Base-by-base conservation (phyloP, 345 rosid species). In the Orychophragmus violaceus region DNA sequence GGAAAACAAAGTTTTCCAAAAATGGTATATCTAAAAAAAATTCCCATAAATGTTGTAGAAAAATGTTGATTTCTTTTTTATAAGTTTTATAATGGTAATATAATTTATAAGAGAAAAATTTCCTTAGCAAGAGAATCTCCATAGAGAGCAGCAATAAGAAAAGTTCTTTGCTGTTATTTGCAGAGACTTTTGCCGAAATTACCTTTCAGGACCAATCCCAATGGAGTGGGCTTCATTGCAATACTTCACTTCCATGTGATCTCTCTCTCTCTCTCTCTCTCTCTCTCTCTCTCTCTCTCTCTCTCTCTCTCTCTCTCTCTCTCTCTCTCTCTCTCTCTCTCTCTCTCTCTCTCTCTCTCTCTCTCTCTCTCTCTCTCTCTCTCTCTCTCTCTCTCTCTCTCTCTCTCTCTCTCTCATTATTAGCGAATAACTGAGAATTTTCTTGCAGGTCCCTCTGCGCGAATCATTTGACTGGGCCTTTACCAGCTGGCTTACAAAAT, bases 401-500 rank as follows among this genome's bases (percentile, higher is more conserved):
- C 37, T 33, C 37, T 33, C 37, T 33, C 37, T 33, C 37, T 33
- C 3, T 33, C 3, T 33, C 37, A 39, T 33, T 17, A 17, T 33
- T 27, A 12, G 17, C 2, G 5, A 59, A 1, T 57, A 48, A 14
- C 17, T 54, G 17, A 13, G 32, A 0, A 1, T 17, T 33, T 21
- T 18, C 3, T 50, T 1, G 72, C 80, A 84, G 86, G 53, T 60
- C 71, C 36, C 11, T 84, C 41, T 54, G 70, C 24, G 89, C 56
- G 24, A 80, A 84, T 30, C 70, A 67, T 14, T 63, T 84, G 68
- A 25, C 46, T 41, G 46, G 46, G 18, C 19, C 46, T 41, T 72
- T 84, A 55, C 89, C 86, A 51, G 22, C 19, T 59, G 72, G 67
- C 1, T 71, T 82, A 69, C 82, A 78, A 67, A 64, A 80, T 59